phyloP scores from a whole-genome alignment of 768 basidiomycete species.

The Leucogyrophana mollusca region DNA sequence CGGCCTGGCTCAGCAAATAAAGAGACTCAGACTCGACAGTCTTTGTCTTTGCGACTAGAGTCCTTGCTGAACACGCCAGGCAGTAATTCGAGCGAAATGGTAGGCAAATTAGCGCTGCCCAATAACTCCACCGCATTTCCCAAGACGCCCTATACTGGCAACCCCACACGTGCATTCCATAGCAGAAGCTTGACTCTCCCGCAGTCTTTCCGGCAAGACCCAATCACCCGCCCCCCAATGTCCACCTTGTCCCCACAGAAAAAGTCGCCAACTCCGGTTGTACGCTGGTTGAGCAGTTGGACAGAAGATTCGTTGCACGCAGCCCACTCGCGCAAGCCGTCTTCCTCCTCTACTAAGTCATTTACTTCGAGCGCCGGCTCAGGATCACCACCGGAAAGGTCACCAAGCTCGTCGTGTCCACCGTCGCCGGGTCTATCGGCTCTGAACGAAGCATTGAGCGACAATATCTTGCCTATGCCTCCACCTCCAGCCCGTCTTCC shows the following conservation, averaged over 20 bases:
- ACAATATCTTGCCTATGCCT: constrained; percentile 35
- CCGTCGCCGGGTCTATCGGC: constrained; percentile 39
- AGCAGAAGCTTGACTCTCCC: constrained; percentile 2
- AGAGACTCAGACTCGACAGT: no score
- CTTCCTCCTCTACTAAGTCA: constrained; percentile 1
- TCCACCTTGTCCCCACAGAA: background rate
- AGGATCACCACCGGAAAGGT: background rate
- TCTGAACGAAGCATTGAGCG: constrained; percentile 46
- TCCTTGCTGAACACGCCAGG: no score
- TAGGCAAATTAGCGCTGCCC: no score
- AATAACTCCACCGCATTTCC: no score
- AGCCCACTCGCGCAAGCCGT: background rate
- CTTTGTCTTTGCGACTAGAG: no score
- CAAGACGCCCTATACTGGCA: no score
- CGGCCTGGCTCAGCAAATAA: no score
- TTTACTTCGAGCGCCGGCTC: background rate
- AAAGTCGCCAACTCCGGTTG: constrained; percentile 2
- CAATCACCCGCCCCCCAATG: background rate
- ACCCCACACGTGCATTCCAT: constrained; percentile 4
- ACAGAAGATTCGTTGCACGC: no score
- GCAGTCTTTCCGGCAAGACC: constrained; percentile 1
- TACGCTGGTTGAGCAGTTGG: background rate
- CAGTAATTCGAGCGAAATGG: no score
- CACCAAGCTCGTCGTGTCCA: constrained; percentile 19
- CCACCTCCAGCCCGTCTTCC: constrained; percentile 46